phyloP scores from a whole-genome alignment of 2,329 filamentous ascomycete species.

The Metarhizium sp. region DNA sequence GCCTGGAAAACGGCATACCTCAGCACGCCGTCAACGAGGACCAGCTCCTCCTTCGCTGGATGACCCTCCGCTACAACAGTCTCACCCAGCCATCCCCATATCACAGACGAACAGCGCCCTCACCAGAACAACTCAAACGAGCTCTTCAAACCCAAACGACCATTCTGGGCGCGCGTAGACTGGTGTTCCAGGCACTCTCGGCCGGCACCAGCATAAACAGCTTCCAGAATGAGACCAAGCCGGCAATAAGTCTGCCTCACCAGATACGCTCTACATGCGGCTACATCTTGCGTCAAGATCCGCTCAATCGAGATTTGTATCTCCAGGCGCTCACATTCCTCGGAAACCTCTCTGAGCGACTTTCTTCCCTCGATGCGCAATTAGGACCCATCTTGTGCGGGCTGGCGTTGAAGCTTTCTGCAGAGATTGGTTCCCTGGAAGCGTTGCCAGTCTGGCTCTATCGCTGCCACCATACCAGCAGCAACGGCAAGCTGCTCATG shows the following conservation, averaged over 20 bases:
- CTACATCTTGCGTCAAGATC: constrained; percentile 9
- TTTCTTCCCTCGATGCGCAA: constrained; percentile 14
- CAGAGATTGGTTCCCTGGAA: constrained; percentile 14
- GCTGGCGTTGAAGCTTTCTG: constrained; percentile 21
- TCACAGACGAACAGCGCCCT: not conserved
- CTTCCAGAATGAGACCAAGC: constrained; percentile 8
- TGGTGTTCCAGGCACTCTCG: constrained; percentile 19
- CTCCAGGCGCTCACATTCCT: constrained; percentile 25
- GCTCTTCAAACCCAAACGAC: constrained; percentile 15
- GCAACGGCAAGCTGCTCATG: constrained; percentile 3
- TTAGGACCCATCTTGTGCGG: constrained; percentile 19
- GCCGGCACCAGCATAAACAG: constrained; percentile 11
- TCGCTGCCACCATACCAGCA: constrained; percentile 10
- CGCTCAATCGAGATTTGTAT: constrained; percentile 1
- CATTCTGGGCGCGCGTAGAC: constrained; percentile 19
- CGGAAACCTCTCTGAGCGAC: constrained; percentile 29
- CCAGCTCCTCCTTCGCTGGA: constrained; percentile 25
- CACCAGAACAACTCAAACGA: constrained; percentile 9
- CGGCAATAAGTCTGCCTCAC: constrained; percentile 7
- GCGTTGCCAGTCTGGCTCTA: constrained; percentile 16
- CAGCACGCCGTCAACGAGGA: constrained; percentile 17
- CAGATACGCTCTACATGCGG: constrained; percentile 16
- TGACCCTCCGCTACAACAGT: constrained; percentile 18
- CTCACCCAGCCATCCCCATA: constrained; percentile 2
- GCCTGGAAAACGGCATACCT: constrained; percentile 22